A percentile compares a stretch with the other conserved stretches of the same genome.
Evolutionary conservation across 208 protist genomes (phyloP).

Genomic region (Crithidia expoeki): DNA sequence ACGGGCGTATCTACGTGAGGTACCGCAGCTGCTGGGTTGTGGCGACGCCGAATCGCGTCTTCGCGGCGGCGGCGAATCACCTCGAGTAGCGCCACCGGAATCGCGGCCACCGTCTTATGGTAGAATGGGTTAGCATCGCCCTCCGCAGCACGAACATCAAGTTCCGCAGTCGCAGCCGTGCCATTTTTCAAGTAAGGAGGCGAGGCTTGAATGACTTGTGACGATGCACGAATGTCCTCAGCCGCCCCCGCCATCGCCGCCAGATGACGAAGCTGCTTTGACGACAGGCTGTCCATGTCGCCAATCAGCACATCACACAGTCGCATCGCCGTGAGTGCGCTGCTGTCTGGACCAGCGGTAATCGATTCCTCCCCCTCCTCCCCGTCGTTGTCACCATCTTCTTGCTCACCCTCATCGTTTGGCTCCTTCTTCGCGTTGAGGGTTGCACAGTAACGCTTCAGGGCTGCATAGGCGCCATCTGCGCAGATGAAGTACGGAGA

Average conservation of each 20-base stretch:
- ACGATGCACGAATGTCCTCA: constrained; percentile 4
- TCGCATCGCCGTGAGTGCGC: constrained; percentile 10
- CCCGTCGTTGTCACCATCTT: background rate
- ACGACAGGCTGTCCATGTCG: constrained; percentile 54
- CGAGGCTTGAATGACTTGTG: background rate
- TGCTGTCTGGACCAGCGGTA: background rate
- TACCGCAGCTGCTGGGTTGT: background rate
- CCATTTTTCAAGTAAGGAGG: background rate
- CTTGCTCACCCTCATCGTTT: background rate
- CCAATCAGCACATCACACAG: constrained; percentile 51
- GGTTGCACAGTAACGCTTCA: constrained; percentile 45
- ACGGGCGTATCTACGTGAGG: constrained; percentile 20
- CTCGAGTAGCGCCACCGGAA: constrained; percentile 44
- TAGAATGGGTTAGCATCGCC: background rate
- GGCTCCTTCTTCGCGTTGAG: background rate
- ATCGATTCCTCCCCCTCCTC: background rate
- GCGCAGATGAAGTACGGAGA: constrained; percentile 74
- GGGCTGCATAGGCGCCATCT: constrained; percentile 60
- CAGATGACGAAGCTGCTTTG: constrained; percentile 9
- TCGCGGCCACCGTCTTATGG: constrained; percentile 36
- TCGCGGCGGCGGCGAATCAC: constrained; percentile 32
- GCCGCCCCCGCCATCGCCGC: constrained; percentile 15
- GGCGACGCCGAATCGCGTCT: background rate
- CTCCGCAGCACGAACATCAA: background rate
- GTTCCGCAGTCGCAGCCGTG: background rate